Base-by-base conservation (phyloP, 257 asterid genomes). In the Coffea canephora region DNA sequence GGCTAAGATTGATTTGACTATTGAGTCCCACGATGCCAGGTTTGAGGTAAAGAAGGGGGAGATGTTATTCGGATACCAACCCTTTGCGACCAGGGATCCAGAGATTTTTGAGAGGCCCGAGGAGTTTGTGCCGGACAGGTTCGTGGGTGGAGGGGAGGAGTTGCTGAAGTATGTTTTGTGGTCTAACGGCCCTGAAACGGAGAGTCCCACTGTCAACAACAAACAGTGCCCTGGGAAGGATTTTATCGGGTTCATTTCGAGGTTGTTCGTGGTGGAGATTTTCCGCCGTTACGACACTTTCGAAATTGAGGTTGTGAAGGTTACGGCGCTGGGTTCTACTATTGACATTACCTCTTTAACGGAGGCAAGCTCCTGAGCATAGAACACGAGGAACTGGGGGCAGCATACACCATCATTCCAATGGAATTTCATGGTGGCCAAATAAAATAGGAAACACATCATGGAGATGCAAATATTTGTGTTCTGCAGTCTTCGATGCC, bases 171-270 rank as follows among this genome's bases (percentile, higher is more conserved):
- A 94, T 15, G 97, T 94, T 31, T 61, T 94, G 5, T 94, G 98
- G 98, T 93, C 97, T 0, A 94, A 94, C 70, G 98, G 98, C 16
- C 92, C 93, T 49, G 98, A 94, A 75, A 88, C 84, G 9, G 94
- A 80, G 48, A 78, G 68, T 18, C 88, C 98, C 12, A 86, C 80
- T 12, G 67, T 90, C 0, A 68, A 77, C 36, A 87, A 94, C 79
- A 94, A 94, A 45, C 98, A 94, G 79, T 94, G 98, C 78, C 97
- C 95, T n/a, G 98, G 98, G 1, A 94, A 94, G 81, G 97, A 94
- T 59, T 93, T 94, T 48, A 97, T 90, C 70, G 93, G 90, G 83
- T 70, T 93, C 87, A 96, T 79, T 34, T 69, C 92, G 46, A 73
- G 98, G 87, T 23, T 94, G 89, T 65, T 94, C 89, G 25, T 94